These are phyloP conservation scores for Rhododendron molle DNA, from an alignment of 148 eudicot species.

Conservation along the genomic window DNA sequence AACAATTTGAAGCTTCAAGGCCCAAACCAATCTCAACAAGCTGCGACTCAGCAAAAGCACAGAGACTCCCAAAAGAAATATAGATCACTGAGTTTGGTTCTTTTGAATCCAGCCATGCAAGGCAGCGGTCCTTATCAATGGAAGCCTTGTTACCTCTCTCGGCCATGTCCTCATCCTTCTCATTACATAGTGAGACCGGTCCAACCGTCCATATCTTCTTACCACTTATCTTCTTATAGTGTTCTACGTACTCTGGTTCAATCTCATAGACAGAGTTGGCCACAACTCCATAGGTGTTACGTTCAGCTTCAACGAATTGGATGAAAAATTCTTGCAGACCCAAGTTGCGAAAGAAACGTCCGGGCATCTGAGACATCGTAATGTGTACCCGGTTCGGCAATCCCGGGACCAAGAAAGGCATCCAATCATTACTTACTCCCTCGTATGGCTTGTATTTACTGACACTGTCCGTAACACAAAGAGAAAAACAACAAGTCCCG, in stretches of 20 bases:
- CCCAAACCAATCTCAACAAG: constrained; percentile 19
- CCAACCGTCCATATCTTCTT: constrained; percentile 14
- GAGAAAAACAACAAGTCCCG: background rate
- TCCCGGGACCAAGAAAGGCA: constrained; percentile 7
- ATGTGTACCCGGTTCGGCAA: background rate
- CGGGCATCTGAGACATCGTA: background rate
- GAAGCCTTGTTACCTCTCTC: constrained; percentile 6
- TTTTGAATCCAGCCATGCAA: constrained; percentile 13
- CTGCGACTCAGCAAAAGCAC: constrained; percentile 15
- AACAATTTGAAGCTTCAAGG: constrained; percentile 5
- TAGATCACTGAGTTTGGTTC: constrained; percentile 13
- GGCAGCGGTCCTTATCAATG: constrained; percentile 6
- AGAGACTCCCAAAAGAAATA: constrained; percentile 10
- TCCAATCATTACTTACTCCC: background rate
- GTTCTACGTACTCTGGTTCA: constrained; percentile 4
- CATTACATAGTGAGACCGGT: background rate
- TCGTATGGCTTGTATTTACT: constrained; percentile 3
- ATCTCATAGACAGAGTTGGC: constrained; percentile 8
- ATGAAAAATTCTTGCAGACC: constrained; percentile 10
- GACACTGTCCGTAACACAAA: constrained; percentile 12
- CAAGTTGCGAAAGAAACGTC: constrained; percentile 14
- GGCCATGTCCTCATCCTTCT: background rate
- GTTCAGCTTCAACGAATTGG: constrained; percentile 8
- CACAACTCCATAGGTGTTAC: constrained; percentile 6
- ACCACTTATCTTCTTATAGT: background rate